Percentiles rank a stretch among this genome's conserved stretches.
Conservation (phyloP, 257 asterid species). For the Petunia secreta region DNA sequence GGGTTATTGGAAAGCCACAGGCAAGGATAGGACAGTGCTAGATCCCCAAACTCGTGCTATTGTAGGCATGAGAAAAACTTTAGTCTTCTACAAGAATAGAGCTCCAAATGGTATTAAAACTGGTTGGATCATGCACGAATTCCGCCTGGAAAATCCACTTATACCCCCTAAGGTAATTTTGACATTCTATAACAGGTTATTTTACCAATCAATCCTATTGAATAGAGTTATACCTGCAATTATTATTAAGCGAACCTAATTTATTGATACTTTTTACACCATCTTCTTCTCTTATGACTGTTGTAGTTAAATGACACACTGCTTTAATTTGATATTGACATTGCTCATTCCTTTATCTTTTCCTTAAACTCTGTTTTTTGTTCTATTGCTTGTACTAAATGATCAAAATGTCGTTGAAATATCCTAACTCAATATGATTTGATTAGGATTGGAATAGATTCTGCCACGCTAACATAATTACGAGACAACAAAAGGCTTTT, state of each 20-base stretch:
- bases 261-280: no score
- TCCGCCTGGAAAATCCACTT: constrained; percentile 75
- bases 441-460: background rate
- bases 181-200: background rate
- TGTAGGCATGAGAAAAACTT: constrained; percentile 89
- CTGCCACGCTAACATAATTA: background rate
- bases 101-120: constrained; percentile 89
- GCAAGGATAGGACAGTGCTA: constrained; percentile 66
- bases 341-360: background rate
- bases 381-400: background rate
- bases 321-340: no score
- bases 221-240: no score
- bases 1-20: constrained; percentile 97
- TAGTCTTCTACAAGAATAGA: constrained; percentile 80
- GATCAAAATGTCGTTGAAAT: background rate
- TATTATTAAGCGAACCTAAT: no score
- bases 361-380: background rate
- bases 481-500: background rate
- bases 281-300: no score
- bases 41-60: constrained; percentile 45
- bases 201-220: no score
- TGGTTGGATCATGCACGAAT: constrained; percentile 95
- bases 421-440: background rate
- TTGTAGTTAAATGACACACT: no score
- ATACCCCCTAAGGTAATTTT: constrained; percentile 77